Evolutionary conservation across 2,329 filamentous ascomycete genomes (phyloP).

Genomic region (Fusarium scirpi): DNA sequence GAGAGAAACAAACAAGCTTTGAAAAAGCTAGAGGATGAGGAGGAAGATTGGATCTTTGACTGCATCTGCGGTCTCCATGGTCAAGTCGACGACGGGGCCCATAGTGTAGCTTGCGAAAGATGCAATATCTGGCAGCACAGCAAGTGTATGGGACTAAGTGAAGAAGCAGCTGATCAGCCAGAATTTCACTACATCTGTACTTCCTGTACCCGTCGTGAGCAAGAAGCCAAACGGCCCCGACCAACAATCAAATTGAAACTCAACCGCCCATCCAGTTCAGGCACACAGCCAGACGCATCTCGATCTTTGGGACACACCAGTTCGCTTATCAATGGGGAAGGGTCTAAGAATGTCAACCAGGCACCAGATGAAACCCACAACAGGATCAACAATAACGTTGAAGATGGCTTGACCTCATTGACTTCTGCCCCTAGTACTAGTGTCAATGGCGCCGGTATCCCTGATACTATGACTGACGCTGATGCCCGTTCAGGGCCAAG

Average conservation of each 20-base stretch:
- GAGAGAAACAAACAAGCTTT: conserved; percentile 83
- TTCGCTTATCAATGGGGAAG: not conserved
- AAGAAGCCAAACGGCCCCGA: conserved; percentile 69
- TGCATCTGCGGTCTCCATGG: conserved; percentile 92
- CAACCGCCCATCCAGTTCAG: conserved; percentile 36
- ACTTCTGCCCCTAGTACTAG: conserved; percentile 22
- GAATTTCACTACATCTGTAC: conserved; percentile 90
- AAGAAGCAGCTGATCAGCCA: conserved; percentile 82
- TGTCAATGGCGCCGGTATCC: conserved; percentile 27
- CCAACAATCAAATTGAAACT: conserved; percentile 68
- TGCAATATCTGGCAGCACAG: conserved; percentile 99
- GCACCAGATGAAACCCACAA: conserved; percentile 7
- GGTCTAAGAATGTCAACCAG: not conserved
- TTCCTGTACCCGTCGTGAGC: conserved; percentile 77
- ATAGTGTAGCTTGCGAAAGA: conserved; percentile 92
- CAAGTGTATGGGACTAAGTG: conserved; percentile 84
- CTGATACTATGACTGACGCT: conserved; percentile 4
- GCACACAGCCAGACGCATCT: conserved; percentile 8
- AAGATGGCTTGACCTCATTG: conserved; percentile 26
- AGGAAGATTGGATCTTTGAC: conserved; percentile 94
- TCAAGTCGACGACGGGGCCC: conserved; percentile 92
- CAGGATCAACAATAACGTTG: conserved; percentile 19
- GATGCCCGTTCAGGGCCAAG: conserved; percentile 9
- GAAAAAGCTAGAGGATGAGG: conserved; percentile 76
- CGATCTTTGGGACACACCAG: conserved; percentile 18